Evolutionary conservation across 164 flowering plant species (phyloP), one percentile per base, ranked within the genome.

Genomic region (Macadamia tetraphylla): DNA sequence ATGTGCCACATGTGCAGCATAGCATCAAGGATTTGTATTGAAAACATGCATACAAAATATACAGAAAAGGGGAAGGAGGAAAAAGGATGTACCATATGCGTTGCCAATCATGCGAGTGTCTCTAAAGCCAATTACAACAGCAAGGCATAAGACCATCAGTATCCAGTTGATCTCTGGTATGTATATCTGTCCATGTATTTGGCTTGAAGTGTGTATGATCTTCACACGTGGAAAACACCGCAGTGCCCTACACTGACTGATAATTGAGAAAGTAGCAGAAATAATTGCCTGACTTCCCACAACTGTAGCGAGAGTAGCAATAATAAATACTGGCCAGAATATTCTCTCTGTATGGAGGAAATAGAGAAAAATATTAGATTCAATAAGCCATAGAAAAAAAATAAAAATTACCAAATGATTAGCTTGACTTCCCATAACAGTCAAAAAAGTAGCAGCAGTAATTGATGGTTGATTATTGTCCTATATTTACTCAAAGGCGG

Each of bases 131-230:
- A 83, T 44, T 9, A 75, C 77, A 51, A 87, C 78, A 30, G 82
- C 75, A 58, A 89, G 70, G 64, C 88, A 83, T 12, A 86, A 63
- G 62, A 78, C 40, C 95, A 89, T 86, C 67, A 89, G 64, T 18
- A 78, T 65, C 95, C 91, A 89, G 73, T 89, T 89, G 46, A 79
- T 79, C 77, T 87, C 95, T 6, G 91, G 95, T n/a, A 89, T 85
- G 71, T 89, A 89, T 12, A 89, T 84, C 74, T 85, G 95, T 48
- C 95, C 95, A 58, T 79, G 83, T 29, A 87, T 81, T 62, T 78
- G 66, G 58, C 69, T 73, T 51, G 95, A 89, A 6, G 95, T 89
- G 77, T 89, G 95, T 32, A 87, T 60, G 46, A 87, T 73, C 75
- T 84, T 86, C 32, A 89, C 88, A 18, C 91, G 78, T 1, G 95